phyloP scores from a whole-genome alignment of 768 basidiomycete species.

The Terana coerulea region DNA sequence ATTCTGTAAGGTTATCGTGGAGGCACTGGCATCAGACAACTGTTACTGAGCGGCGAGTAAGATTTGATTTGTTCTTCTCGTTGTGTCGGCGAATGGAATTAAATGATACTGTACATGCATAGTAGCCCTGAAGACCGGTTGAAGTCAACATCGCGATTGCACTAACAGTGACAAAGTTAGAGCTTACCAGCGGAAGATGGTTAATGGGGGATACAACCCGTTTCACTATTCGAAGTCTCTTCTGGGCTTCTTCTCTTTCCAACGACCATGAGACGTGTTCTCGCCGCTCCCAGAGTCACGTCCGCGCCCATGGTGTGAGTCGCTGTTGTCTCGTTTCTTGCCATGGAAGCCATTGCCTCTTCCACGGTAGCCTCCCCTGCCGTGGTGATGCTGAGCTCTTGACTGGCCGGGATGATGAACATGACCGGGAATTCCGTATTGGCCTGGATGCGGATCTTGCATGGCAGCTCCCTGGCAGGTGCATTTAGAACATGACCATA shows the following conservation, averaged over 20 bases:
- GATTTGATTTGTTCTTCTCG: too few species aligned
- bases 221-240: not conserved
- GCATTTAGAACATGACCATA: not conserved
- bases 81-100: too few species aligned
- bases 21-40: too few species aligned
- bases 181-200: too few species aligned
- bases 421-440: not conserved
- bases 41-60: too few species aligned
- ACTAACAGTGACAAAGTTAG: too few species aligned
- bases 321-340: conserved; percentile 2
- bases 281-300: not conserved
- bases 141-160: too few species aligned
- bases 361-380: not conserved
- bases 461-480: not conserved
- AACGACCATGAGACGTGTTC: not conserved
- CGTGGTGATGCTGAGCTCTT: not conserved
- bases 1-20: too few species aligned
- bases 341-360: not conserved
- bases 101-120: too few species aligned
- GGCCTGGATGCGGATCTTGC: not conserved
- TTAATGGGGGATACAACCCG: too few species aligned
- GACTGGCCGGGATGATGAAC: too few species aligned
- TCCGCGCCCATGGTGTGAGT: not conserved
- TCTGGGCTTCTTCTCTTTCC: not conserved
- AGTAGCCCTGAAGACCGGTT: too few species aligned